These are phyloP conservation scores for Luffa acutangula DNA, from an alignment of 306 rosid genomes.

Conservation along the genomic window DNA sequence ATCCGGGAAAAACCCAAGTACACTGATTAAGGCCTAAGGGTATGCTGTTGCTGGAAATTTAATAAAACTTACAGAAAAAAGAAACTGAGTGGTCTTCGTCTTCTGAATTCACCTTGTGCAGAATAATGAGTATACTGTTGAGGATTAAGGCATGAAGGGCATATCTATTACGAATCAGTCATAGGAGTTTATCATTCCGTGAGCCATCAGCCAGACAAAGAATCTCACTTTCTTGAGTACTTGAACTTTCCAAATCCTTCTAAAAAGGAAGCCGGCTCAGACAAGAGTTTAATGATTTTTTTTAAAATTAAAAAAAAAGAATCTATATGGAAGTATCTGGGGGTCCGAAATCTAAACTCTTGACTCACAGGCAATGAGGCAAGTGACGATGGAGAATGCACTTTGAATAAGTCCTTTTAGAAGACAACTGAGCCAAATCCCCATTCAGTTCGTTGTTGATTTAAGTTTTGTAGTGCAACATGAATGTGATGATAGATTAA, in stretches of 20 bases:
- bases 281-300: background rate
- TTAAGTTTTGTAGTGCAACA: background rate
- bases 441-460: background rate
- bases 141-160: background rate
- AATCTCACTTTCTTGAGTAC: background rate
- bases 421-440: background rate
- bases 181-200: background rate
- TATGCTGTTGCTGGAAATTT: background rate
- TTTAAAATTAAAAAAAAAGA: background rate
- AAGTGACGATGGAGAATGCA: background rate
- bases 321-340: background rate
- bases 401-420: background rate
- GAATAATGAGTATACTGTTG: background rate
- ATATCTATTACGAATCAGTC: background rate
- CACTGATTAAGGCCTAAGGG: background rate
- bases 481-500: background rate
- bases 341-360: background rate
- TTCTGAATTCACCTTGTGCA: background rate
- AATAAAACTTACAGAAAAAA: background rate
- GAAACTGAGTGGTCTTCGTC: background rate
- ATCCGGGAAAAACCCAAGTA: background rate
- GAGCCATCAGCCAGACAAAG: background rate
- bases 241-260: background rate
- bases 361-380: background rate
- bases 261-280: background rate